Evolutionary conservation across 805 yeast genomes (phyloP).

Genomic region (Suhomyces xylopsoci): DNA sequence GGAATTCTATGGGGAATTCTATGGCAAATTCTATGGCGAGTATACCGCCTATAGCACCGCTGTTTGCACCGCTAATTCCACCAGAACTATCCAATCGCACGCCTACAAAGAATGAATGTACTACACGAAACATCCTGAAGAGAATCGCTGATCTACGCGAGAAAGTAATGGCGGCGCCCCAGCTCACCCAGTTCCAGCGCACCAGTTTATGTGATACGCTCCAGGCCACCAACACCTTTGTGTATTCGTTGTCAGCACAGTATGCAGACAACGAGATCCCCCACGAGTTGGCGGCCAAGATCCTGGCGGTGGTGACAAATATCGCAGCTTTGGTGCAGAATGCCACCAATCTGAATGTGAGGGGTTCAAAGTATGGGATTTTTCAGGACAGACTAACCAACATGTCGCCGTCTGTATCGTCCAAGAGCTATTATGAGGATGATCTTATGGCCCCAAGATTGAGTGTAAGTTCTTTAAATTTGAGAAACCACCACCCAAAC

Average conservation of each 20-base stretch:
- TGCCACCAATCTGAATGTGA: not conserved
- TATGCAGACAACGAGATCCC: conserved; percentile 9
- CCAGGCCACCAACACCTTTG: conserved; percentile 7
- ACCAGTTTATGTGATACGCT: conserved; percentile 8
- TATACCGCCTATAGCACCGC: not conserved
- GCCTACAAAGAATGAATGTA: not conserved
- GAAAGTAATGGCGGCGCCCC: not conserved
- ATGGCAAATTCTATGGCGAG: too few relatives aligned
- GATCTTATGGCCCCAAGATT: not conserved
- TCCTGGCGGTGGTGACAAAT: conserved; percentile 6
- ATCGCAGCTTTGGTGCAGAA: conserved; percentile 2
- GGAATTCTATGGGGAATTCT: too few relatives aligned
- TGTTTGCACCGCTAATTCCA: not conserved
- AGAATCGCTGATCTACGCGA: conserved; percentile 6
- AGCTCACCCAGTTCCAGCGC: conserved; percentile 11
- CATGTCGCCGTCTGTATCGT: conserved; percentile 13
- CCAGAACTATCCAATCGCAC: not conserved
- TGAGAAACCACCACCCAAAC: not conserved
- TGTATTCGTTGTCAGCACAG: conserved; percentile 10
- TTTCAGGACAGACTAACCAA: conserved; percentile 10
- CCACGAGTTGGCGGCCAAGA: conserved; percentile 1
- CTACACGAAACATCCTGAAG: conserved; percentile 1
- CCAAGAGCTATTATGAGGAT: conserved; percentile 8
- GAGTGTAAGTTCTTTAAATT: not conserved
- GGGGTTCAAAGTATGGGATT: conserved; percentile 5